phyloP scores from a whole-genome alignment of 176 grass and related monocot species.

The Lolium multiflorum region DNA sequence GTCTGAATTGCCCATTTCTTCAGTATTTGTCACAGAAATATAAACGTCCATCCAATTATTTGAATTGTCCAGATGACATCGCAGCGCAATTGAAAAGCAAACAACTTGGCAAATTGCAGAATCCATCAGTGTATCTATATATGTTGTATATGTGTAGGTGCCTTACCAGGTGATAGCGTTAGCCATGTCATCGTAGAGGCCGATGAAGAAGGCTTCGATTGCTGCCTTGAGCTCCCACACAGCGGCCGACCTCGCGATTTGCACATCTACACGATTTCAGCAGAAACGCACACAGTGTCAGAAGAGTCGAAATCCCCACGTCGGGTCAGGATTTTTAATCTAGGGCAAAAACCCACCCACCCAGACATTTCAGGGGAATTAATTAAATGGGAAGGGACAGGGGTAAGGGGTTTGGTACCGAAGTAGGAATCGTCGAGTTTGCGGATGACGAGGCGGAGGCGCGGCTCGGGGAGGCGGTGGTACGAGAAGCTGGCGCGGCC shows the following conservation, averaged over 20 bases:
- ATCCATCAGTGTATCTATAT: not conserved
- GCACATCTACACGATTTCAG: conserved; percentile 50
- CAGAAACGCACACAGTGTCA: not conserved
- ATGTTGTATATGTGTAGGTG: not conserved
- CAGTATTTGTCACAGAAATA: not conserved
- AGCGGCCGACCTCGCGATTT: conserved; percentile 48
- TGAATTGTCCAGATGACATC: not conserved
- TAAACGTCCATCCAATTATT: not conserved
- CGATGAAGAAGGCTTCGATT: conserved; percentile 65
- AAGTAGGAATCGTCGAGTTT: conserved; percentile 88
- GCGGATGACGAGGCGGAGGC: conserved; percentile 71
- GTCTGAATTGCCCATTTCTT: not conserved
- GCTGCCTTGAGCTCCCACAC: conserved; percentile 78
- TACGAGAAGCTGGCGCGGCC: conserved; percentile 72
- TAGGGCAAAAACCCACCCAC: not conserved
- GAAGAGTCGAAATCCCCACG: not conserved
- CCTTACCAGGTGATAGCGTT: conserved; percentile 67
- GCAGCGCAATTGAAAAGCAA: not conserved
- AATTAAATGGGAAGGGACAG: not conserved
- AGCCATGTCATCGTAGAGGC: conserved; percentile 41
- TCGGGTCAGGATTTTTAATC: not conserved
- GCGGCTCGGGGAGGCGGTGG: conserved; percentile 58
- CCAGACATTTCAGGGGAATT: not conserved
- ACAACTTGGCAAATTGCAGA: not conserved
- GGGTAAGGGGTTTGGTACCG: conserved; percentile 51